phyloP scores from a whole-genome alignment of 2,329 filamentous ascomycete species.

The Colletotrichum sp. region DNA sequence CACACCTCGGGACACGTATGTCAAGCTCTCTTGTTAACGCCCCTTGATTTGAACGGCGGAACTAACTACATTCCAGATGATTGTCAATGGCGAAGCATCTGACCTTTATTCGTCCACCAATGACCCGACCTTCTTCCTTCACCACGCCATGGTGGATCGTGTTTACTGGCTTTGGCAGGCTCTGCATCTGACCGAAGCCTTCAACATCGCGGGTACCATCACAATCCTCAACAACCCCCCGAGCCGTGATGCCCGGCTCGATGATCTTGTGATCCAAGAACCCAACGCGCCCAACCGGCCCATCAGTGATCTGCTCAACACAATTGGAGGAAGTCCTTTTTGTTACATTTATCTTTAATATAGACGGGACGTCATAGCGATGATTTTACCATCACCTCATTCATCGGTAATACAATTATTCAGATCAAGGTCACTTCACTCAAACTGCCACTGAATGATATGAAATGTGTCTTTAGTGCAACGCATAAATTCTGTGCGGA shows the following conservation, averaged over 20 bases:
- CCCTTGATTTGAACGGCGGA: accelerated
- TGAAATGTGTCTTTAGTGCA: background rate
- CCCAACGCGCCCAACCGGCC: conserved; percentile 25
- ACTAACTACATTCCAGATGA: background rate
- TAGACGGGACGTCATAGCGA: background rate
- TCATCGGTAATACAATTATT: background rate
- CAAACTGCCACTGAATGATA: background rate
- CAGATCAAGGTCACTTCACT: background rate
- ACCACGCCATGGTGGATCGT: conserved; percentile 29
- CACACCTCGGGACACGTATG: conserved; percentile 30
- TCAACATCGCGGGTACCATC: conserved; percentile 22
- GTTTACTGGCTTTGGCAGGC: conserved; percentile 32
- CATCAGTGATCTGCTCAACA: conserved; percentile 37
- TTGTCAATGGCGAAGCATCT: conserved; percentile 27
- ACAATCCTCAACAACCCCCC: conserved; percentile 23
- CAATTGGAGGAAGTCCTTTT: conserved; percentile 34
- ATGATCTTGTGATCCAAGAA: conserved; percentile 30
- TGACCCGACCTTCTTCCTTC: conserved; percentile 28
- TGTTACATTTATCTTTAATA: conserved; percentile 34
- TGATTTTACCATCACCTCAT: background rate
- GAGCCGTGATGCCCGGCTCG: conserved; percentile 21
- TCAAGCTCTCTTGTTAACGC: background rate
- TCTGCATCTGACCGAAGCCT: conserved; percentile 19
- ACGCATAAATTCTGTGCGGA: background rate
- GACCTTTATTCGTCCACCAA: conserved; percentile 30